Percentiles rank a stretch among this genome's conserved stretches.
These are phyloP conservation scores for Annulohypoxylon truncatum DNA, from an alignment of 2,329 filamentous ascomycete species.

Conservation along the genomic window DNA sequence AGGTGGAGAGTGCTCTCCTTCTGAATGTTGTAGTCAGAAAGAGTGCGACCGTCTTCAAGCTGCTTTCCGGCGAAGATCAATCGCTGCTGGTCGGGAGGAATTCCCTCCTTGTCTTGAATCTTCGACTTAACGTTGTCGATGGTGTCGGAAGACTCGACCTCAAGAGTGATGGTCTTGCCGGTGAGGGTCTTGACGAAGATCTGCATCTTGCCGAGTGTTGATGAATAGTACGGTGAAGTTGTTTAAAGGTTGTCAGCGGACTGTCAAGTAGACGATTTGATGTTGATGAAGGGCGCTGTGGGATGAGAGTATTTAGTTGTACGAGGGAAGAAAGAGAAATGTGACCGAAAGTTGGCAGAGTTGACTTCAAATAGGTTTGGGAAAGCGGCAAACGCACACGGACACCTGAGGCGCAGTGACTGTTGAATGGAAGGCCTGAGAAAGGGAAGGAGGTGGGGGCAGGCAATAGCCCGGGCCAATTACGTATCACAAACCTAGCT, in stretches of 20 bases:
- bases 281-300: slow-evolving; percentile 40
- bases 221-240: slow-evolving; percentile 34
- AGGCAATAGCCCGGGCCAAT: slow-evolving; percentile 39
- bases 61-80: slow-evolving; percentile 78
- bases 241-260: slow-evolving; percentile 23
- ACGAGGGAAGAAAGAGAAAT: slow-evolving; percentile 23
- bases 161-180: slow-evolving; percentile 87
- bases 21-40: slow-evolving; percentile 68
- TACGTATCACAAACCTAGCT: slow-evolving; percentile 18
- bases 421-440: slow-evolving; percentile 48
- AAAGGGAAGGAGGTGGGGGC: slow-evolving; percentile 42
- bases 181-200: slow-evolving; percentile 99
- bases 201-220: slow-evolving; percentile 75
- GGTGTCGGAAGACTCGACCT: slow-evolving; percentile 81
- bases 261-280: slow-evolving; percentile 13
- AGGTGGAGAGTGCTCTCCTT: slow-evolving; percentile 78
- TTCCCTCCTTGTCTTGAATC: slow-evolving; percentile 93
- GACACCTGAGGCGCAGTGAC: slow-evolving; percentile 46
- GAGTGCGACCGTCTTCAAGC: slow-evolving; percentile 63
- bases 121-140: slow-evolving; percentile 91
- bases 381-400: slow-evolving; percentile 39
- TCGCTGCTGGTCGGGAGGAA: slow-evolving; percentile 86
- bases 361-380: slow-evolving; percentile 38
- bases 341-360: slow-evolving; percentile 25
- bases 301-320: slow-evolving; percentile 27